phyloP scores from a whole-genome alignment of 1,284 basidiomycete species.

The Moesziomyces sp. region DNA sequence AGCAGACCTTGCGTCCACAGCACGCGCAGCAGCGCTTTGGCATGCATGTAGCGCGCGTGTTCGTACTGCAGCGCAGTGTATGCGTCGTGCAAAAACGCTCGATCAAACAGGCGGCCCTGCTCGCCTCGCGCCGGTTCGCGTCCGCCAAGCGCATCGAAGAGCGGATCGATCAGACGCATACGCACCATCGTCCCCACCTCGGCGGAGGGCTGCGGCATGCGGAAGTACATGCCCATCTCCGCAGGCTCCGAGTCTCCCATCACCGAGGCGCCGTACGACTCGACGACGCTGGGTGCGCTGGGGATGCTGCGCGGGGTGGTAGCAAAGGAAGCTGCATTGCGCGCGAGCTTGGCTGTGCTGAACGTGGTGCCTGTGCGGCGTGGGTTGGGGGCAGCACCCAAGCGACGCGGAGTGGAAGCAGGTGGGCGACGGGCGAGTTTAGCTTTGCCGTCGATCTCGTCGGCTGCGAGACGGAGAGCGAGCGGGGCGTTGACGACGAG shows the following conservation, averaged over 20 bases:
- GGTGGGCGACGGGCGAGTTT: slow-evolving; percentile 8
- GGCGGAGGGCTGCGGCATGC: slow-evolving; percentile 8
- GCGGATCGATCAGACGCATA: slow-evolving; percentile 32
- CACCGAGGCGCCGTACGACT: not conserved
- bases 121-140: slow-evolving; percentile 7
- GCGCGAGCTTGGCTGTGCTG: slow-evolving; percentile 2
- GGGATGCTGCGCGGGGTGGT: not conserved
- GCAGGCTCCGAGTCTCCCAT: not conserved
- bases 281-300: not conserved
- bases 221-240: slow-evolving; percentile 21
- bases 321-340: slow-evolving; percentile 11
- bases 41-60: slow-evolving; percentile 24
- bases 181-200: not conserved
- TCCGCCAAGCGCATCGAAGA: slow-evolving; percentile 21
- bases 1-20: slow-evolving; percentile 9
- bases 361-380: slow-evolving; percentile 21
- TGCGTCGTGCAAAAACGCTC: slow-evolving; percentile 24
- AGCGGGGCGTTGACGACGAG: slow-evolving; percentile 48
- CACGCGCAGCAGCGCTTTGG: slow-evolving; percentile 24
- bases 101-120: slow-evolving; percentile 16
- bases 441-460: slow-evolving; percentile 38
- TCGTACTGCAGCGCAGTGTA: slow-evolving; percentile 22
- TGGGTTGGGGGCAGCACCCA: not conserved
- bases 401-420: not conserved
- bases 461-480: slow-evolving; percentile 28